Evolutionary conservation across 1,284 basidiomycete species (phyloP).

Genomic region (Cryptococcus wingfieldii): DNA sequence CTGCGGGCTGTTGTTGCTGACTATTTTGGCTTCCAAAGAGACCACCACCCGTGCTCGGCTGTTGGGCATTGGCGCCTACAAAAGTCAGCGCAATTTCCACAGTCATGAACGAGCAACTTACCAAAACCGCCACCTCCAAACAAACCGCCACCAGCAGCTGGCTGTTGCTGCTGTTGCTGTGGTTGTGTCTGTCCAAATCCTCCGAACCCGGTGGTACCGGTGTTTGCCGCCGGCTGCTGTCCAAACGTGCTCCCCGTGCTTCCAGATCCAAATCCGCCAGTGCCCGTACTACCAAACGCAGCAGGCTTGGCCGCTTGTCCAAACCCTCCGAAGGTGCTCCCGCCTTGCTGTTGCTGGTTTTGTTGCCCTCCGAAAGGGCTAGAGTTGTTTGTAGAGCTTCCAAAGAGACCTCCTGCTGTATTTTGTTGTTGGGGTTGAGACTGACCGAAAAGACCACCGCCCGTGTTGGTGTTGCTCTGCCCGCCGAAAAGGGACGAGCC

Average conservation of each 20-base stretch:
- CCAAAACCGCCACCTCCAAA: constrained; percentile 40
- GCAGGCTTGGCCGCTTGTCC: constrained; percentile 42
- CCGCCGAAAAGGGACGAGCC: constrained; percentile 50
- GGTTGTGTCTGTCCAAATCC: constrained; percentile 50
- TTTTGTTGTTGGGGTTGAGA: constrained; percentile 2
- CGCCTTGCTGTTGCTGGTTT: constrained; percentile 31
- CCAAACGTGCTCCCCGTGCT: constrained; percentile 39
- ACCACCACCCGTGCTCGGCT: constrained; percentile 27
- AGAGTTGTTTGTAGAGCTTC: constrained; percentile 35
- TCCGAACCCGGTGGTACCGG: constrained; percentile 29
- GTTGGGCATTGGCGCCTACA: constrained; percentile 9
- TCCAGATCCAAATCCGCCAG: constrained; percentile 26
- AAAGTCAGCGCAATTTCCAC: background rate
- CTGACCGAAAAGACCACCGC: constrained; percentile 38
- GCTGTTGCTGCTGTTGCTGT: constrained; percentile 25
- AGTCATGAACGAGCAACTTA: background rate
- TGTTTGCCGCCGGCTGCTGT: constrained; percentile 22
- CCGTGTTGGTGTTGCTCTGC: constrained; percentile 19
- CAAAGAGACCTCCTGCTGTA: constrained; percentile 47
- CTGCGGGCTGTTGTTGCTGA: constrained; percentile 32
- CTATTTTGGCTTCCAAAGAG: constrained; percentile 42
- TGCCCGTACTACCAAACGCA: constrained; percentile 29
- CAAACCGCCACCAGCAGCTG: constrained; percentile 32
- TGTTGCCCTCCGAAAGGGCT: constrained; percentile 15
- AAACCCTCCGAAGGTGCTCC: constrained; percentile 46